Conservation (phyloP, 768 basidiomycete species). For the Boletus subcaerulescens region DNA sequence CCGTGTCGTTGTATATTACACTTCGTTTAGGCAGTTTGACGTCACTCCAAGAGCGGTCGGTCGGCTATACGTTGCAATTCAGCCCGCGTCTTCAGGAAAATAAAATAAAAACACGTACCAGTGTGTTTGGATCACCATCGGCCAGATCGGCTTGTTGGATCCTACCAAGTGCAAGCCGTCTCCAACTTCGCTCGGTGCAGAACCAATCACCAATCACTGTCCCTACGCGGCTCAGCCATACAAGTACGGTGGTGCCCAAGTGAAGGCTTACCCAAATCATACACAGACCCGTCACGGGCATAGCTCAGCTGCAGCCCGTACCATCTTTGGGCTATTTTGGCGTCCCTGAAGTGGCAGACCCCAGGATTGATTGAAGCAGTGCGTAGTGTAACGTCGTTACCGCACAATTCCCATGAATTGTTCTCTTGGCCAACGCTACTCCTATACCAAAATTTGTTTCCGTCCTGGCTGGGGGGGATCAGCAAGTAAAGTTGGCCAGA, state of each 20-base stretch:
- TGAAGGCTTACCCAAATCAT: neutral
- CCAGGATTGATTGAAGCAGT: neutral
- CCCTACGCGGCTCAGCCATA: neutral
- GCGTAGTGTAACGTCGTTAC: neutral
- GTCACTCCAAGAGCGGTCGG: neutral
- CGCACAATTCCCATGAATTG: conserved; percentile 2
- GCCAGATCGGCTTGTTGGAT: neutral
- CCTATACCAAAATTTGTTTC: neutral
- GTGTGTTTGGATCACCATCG: neutral
- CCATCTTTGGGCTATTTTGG: conserved; percentile 1
- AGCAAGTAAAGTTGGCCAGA: neutral
- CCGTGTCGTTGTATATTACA: neutral
- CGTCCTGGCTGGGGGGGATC: neutral
- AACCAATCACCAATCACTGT: neutral
- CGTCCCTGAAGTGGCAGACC: neutral
- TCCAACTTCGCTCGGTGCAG: neutral
- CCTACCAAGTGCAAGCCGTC: conserved; percentile 1
- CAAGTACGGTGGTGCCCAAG: too few relatives aligned
- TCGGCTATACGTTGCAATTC: neutral
- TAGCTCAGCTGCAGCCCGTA: neutral
- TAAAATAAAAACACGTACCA: neutral
- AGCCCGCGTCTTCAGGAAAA: neutral
- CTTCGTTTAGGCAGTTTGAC: neutral
- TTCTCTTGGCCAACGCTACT: neutral
- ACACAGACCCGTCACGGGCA: neutral